phyloP scores from a whole-genome alignment of 768 basidiomycete genomes.

The Obba rivulosa region DNA sequence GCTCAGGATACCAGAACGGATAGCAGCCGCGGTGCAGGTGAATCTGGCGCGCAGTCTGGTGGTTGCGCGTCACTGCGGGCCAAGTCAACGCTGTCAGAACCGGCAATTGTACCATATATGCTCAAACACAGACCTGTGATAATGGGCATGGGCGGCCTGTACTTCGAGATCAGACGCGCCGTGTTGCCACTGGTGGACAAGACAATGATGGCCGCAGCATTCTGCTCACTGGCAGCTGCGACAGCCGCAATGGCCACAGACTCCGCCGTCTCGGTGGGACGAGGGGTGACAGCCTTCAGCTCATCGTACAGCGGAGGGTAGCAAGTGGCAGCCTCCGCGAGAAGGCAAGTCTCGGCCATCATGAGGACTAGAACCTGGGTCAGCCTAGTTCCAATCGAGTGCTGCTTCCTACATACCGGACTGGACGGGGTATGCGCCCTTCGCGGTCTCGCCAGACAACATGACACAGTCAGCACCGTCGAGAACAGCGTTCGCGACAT shows the following conservation, averaged over 20 bases:
- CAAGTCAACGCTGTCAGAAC: slow-evolving; percentile 1
- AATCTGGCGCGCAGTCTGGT: slow-evolving; percentile 93
- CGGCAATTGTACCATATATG: neutral
- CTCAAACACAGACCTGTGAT: slow-evolving; percentile 66
- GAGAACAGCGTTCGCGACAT: slow-evolving; percentile 98
- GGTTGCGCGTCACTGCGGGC: slow-evolving; percentile 82
- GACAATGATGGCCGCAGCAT: slow-evolving; percentile 91
- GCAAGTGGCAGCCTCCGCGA: slow-evolving; percentile 94
- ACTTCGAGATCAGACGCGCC: slow-evolving; percentile 93
- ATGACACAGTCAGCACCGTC: slow-evolving; percentile 99
- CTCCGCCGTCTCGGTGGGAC: slow-evolving; percentile 92
- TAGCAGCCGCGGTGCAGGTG: slow-evolving; percentile 97
- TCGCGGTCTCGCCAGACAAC: slow-evolving; percentile 99
- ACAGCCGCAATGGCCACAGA: slow-evolving; percentile 96
- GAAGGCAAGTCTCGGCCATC: slow-evolving; percentile 99
- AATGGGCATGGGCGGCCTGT: slow-evolving; percentile 89
- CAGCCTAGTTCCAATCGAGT: neutral
- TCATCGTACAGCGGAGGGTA: slow-evolving; percentile 94
- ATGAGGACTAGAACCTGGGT: slow-evolving; percentile 65
- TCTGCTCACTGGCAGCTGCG: slow-evolving; percentile 91
- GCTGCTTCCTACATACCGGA: slow-evolving; percentile 56
- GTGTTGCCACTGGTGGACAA: slow-evolving; percentile 96
- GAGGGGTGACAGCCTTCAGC: slow-evolving; percentile 67
- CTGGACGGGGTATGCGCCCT: slow-evolving; percentile 93
- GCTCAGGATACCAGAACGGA: slow-evolving; percentile 94